These are phyloP conservation scores for Globisporangium viniferum DNA, from an alignment of 352 stramenopile genomes.

Conservation along the genomic window DNA sequence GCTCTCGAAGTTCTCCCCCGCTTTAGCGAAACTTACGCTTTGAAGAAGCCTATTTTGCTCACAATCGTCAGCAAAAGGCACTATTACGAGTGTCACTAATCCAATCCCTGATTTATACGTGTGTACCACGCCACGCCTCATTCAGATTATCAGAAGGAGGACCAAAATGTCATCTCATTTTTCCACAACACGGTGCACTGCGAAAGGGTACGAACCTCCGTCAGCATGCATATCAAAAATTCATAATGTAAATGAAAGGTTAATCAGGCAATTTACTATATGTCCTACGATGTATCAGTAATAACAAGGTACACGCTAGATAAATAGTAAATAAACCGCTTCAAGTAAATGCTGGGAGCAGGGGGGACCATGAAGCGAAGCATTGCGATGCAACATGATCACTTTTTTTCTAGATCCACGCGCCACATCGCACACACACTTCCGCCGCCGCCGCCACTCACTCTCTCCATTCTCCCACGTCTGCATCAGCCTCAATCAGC, in stretches of 20 bases:
- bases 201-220: background rate
- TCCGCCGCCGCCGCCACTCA: background rate
- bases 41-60: too few relatives aligned
- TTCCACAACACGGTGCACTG: background rate
- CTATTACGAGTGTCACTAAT: too few relatives aligned
- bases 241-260: background rate
- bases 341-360: background rate
- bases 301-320: background rate
- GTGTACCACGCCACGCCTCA: background rate
- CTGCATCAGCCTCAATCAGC: background rate
- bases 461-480: background rate
- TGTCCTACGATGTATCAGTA: too few relatives aligned
- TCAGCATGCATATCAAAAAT: background rate
- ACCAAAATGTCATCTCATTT: background rate
- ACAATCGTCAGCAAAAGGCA: too few relatives aligned
- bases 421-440: background rate
- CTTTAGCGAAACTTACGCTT: too few relatives aligned
- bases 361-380: background rate
- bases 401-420: background rate
- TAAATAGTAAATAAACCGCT: background rate
- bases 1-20: too few relatives aligned
- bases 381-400: background rate
- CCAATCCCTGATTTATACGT: background rate
- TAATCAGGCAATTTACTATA: background rate
- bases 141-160: background rate